Percentiles rank a stretch among this genome's conserved stretches.
Evolutionary conservation across 176 grass and related monocot species (phyloP).

Genomic region (Pontederia paniculata): DNA sequence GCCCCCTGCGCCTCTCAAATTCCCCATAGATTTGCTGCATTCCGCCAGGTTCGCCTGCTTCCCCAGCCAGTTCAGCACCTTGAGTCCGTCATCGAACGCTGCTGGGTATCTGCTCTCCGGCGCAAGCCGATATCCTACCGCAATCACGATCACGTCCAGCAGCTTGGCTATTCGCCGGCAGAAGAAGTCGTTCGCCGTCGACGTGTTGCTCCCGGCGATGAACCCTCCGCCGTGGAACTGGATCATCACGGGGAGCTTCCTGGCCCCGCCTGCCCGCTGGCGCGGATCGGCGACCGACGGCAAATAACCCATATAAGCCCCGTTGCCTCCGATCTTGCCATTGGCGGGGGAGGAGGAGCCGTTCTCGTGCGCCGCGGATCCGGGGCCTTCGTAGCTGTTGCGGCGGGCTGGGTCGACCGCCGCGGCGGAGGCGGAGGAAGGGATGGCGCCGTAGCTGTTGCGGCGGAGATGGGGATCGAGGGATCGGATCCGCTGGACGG

Average conservation of each 20-base stretch:
- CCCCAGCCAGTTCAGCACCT: slow-evolving; percentile 60
- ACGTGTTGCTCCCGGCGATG: slow-evolving; percentile 42
- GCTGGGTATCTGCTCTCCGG: slow-evolving; percentile 68
- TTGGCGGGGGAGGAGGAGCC: not conserved
- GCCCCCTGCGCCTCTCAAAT: not conserved
- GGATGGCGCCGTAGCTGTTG: slow-evolving; percentile 32
- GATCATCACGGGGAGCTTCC: slow-evolving; percentile 54
- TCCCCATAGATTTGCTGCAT: slow-evolving; percentile 38
- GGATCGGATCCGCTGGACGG: not conserved
- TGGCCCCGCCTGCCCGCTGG: slow-evolving; percentile 12
- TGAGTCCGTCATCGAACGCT: slow-evolving; percentile 63
- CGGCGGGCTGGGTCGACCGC: slow-evolving; percentile 27
- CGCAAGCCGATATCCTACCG: slow-evolving; percentile 64
- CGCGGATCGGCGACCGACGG: slow-evolving; percentile 17
- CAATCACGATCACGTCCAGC: slow-evolving; percentile 67
- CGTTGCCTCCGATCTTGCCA: not conserved
- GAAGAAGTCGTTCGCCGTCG: slow-evolving; percentile 67
- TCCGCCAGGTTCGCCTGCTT: slow-evolving; percentile 75
- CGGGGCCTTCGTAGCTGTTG: slow-evolving; percentile 23
- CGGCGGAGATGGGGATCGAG: slow-evolving; percentile 19
- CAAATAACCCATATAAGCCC: slow-evolving; percentile 50
- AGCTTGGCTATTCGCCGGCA: slow-evolving; percentile 51
- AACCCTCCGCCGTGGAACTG: slow-evolving; percentile 81
- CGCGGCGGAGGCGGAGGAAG: not conserved
- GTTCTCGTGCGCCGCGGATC: not conserved